These are phyloP conservation scores for Neocatenulostroma microsporum DNA, from an alignment of 2,329 filamentous ascomycete species.

Conservation along the genomic window DNA sequence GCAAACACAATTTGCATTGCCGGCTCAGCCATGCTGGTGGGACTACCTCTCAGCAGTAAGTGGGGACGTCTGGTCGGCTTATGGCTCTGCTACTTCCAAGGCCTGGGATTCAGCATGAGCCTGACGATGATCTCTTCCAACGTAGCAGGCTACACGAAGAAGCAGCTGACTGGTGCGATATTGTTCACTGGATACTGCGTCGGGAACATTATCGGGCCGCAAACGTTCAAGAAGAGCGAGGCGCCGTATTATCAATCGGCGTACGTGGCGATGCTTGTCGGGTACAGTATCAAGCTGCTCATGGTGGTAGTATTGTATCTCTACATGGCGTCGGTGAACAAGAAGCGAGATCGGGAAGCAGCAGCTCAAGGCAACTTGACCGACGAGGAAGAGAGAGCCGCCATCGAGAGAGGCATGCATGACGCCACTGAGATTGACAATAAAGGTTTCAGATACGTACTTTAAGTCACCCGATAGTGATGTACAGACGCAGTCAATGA, in stretches of 20 bases:
- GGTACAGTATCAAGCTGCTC: slow-evolving; percentile 47
- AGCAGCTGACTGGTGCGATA: slow-evolving; percentile 44
- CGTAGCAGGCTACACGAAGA: slow-evolving; percentile 50
- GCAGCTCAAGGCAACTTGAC: slow-evolving; percentile 23
- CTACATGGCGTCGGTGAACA: slow-evolving; percentile 51
- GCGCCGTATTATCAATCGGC: slow-evolving; percentile 44
- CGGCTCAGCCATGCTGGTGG: slow-evolving; percentile 46
- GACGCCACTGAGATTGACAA: too few species aligned
- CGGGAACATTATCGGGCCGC: slow-evolving; percentile 44
- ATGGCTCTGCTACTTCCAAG: slow-evolving; percentile 51
- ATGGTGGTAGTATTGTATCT: slow-evolving; percentile 46
- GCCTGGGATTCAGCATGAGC: slow-evolving; percentile 47
- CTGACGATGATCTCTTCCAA: slow-evolving; percentile 49
- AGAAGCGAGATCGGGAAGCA: slow-evolving; percentile 45
- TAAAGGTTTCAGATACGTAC: too few species aligned
- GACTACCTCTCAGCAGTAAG: slow-evolving; percentile 44
- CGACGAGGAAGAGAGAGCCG: slow-evolving; percentile 42
- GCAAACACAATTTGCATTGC: slow-evolving; percentile 51
- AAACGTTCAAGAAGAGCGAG: slow-evolving; percentile 46
- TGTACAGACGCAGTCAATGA: too few species aligned
- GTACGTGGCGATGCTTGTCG: slow-evolving; percentile 50
- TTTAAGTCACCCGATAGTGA: too few species aligned
- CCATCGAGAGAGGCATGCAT: slow-evolving; percentile 49
- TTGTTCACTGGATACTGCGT: slow-evolving; percentile 49
- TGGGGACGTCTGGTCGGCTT: slow-evolving; percentile 52